Conservation (phyloP, 78 protist species). For the Creolimax fragrantissima region DNA sequence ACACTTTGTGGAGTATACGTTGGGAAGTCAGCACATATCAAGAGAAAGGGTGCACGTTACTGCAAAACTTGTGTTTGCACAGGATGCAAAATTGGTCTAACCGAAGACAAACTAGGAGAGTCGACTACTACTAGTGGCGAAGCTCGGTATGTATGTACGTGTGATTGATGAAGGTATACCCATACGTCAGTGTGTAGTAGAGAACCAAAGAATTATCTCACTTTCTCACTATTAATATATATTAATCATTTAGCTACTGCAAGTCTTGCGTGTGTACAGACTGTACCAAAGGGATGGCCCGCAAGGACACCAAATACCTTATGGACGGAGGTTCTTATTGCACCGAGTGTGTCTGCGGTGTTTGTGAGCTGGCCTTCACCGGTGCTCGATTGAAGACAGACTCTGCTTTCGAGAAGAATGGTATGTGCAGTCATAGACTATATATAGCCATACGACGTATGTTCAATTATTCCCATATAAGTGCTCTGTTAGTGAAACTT, state of each 20-base stretch:
- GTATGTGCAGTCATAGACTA: no score
- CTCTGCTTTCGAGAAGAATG: background rate
- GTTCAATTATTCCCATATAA: no score
- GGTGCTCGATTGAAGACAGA: background rate
- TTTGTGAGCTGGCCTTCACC: background rate
- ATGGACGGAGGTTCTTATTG: background rate
- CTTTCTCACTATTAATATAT: no score
- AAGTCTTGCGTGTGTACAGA: conserved; percentile 6
- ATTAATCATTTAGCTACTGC: background rate
- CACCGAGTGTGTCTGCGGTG: background rate
- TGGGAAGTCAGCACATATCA: background rate
- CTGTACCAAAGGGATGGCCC: background rate
- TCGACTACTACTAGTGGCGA: background rate
- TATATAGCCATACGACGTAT: no score
- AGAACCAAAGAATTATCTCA: no score
- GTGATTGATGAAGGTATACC: no score
- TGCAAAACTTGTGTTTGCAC: background rate
- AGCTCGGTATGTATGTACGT: background rate
- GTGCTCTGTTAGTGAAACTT: no score
- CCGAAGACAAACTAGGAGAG: background rate
- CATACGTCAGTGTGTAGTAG: no score
- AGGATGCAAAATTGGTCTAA: background rate
- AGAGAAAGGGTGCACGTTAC: conserved; percentile 6
- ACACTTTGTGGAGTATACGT: background rate
- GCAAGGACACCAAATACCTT: background rate